Base-by-base conservation (phyloP, 2,329 filamentous ascomycete species). In the Xylariaceae sp. region DNA sequence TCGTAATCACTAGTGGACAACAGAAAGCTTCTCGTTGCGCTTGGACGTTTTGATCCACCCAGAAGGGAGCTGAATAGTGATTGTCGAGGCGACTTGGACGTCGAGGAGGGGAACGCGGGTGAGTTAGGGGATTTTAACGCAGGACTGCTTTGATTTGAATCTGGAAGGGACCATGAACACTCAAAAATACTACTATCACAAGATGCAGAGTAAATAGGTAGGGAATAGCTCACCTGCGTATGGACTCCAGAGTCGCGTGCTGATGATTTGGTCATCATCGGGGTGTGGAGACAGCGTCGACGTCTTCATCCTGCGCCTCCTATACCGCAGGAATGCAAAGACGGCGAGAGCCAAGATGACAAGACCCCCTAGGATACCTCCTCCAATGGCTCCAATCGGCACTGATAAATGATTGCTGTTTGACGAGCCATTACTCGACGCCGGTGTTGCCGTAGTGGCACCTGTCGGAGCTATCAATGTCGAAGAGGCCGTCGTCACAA, bases 191-290 rank as follows among this genome's bases (percentile, higher is more conserved):
- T 19, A n/a, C n/a, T 16, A 25, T 38, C 14, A n/a, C 2, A 37
- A 2, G 6, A 4, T 20, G 11, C 3, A 23, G 23, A 20, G 7
- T 2, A 6, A 20, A 19, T 19, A 12, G 35, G 16, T n/a, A 21
- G 3, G 21, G 22, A 7, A 17, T 14, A 8, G 23, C 49, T 37
- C 2, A 53, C 55, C 48, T 19, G 50, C 50, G 32, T 48, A 54
- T 35, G 49, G 55, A 36, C 53, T 53, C 47, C 48, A 53, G 2
- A 48, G 38, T 7, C 29, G 45, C 10, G 42, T n/a, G 3, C 25
- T 25, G 8, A 37, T 16, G 12, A 39, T 40, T 6, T 29, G 42
- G 12, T 43, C 23, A 2, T 41, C 40, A 1, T 41, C 35, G 23
- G 16, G 14, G 29, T 16, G 47, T 16, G 12, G 4, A 2, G 14